Evolutionary conservation across 805 yeast species (phyloP), one percentile per base, ranked within the genome.

Genomic region (Ogataea corticis): DNA sequence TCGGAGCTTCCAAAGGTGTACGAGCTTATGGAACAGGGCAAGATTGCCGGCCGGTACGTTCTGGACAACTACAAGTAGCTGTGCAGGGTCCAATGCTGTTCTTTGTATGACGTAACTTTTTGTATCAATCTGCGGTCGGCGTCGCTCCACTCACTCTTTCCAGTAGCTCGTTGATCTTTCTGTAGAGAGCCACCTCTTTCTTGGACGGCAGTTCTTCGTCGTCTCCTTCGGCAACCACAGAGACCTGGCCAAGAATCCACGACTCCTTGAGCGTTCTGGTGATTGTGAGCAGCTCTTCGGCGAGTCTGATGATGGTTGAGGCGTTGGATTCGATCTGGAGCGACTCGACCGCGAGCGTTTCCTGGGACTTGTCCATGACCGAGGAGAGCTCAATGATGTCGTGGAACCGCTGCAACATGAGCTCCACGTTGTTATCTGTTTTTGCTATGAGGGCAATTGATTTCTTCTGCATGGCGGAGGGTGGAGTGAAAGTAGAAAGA

Each of bases 41-140:
- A 85, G 73, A 83, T 90, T 63, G 80, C 83, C 57, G 97, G 97
- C 60, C 82, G 97, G 72, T 85, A 85, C 66, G 97, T 90, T 50
- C 83, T 89, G 55, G 96, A 90, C 73, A 82, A 86, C 39, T 67
- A 78, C 52, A 79, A 81, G 65, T 83, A 71, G 71, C n/a, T 38
- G 38, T n/a, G 39, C 19, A 3, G 3, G 27, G 3, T 19, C 30
- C 18, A 21, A 15, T 9, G 10, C 12, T 23, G 18, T 19, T 21
- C 29, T 21, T 34, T 23, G 15, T 25, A 14, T 28, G 15, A 14
- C 18, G 6, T 35, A 19, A 12, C 16, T 45, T 32, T 32, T 9
- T 21, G 5, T 21, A 5, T 21, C 25, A 9, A 9, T 6, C 9
- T 21, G 25, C 25, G 5, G 25, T 21, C 7, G 25, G 9, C 9